Conservation (phyloP, 306 rosid species). For the Quercus alba region DNA sequence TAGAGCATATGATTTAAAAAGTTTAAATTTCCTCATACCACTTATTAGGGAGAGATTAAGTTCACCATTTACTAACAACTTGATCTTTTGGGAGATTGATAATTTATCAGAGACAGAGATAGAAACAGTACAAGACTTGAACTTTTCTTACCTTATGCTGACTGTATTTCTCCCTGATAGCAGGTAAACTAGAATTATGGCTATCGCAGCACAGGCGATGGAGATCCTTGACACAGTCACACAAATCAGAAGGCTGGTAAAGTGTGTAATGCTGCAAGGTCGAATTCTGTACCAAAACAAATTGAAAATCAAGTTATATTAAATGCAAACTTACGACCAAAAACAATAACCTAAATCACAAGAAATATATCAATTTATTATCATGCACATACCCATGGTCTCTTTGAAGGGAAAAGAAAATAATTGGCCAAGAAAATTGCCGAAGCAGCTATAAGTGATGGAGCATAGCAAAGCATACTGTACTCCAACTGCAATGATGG, state of each 20-base stretch:
- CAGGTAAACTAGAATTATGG: slow-evolving; percentile 45
- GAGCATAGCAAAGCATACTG: slow-evolving; percentile 76
- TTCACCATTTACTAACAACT: too few relatives aligned
- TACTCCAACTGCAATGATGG: slow-evolving; percentile 81
- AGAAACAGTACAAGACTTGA: too few relatives aligned
- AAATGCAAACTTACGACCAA: not conserved
- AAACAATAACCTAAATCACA: not conserved
- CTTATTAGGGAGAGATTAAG: too few relatives aligned
- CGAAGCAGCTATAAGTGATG: slow-evolving; percentile 81
- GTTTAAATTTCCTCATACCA: too few relatives aligned
- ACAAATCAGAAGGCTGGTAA: slow-evolving; percentile 43
- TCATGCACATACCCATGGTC: slow-evolving; percentile 74
- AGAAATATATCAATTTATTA: not conserved
- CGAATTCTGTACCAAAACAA: slow-evolving; percentile 35
- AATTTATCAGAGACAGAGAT: too few relatives aligned
- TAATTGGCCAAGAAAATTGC: slow-evolving; percentile 83
- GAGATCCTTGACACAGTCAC: slow-evolving; percentile 38
- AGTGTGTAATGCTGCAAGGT: slow-evolving; percentile 58
- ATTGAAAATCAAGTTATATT: not conserved
- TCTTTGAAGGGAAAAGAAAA: slow-evolving; percentile 56
- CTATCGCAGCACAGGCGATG: slow-evolving; percentile 44
- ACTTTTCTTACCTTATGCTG: slow-evolving; percentile 46
- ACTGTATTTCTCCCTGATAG: slow-evolving; percentile 57
- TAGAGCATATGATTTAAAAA: too few relatives aligned
- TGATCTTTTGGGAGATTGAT: too few relatives aligned